These are phyloP conservation scores for Chlorella variabilis DNA, from an alignment of 163 green algal genomes.

Conservation along the genomic window DNA sequence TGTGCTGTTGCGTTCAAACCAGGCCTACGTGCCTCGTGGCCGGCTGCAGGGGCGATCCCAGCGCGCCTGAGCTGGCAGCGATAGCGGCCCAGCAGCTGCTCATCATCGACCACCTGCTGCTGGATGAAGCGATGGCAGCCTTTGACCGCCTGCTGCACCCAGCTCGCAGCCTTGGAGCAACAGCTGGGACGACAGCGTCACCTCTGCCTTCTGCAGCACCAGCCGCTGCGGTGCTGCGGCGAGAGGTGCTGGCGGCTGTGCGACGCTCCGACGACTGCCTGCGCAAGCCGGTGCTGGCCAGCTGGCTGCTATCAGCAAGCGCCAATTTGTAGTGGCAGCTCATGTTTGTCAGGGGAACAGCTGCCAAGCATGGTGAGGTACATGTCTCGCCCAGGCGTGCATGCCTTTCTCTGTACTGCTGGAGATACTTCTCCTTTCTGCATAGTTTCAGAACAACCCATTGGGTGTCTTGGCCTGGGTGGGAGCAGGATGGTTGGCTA, in stretches of 20 bases:
- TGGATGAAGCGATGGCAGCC: not conserved
- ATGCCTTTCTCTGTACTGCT: no score
- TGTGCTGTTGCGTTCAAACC: no score
- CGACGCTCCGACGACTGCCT: constrained; percentile 41
- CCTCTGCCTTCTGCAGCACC: not conserved
- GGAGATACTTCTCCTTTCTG: no score
- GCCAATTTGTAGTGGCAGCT: no score
- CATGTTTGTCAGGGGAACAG: no score
- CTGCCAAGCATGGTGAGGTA: no score
- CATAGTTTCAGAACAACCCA: no score
- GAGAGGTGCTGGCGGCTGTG: constrained; percentile 30
- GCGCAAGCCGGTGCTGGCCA: constrained; percentile 43
- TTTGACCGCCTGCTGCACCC: not conserved
- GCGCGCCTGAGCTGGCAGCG: not conserved
- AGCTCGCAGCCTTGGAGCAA: no score
- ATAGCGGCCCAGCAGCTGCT: constrained; percentile 49
- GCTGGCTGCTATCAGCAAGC: constrained; percentile 46
- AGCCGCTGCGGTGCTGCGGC: not conserved
- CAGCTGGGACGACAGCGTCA: not conserved
- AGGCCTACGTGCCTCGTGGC: not conserved
- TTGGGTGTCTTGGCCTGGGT: no score
- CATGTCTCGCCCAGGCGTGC: no score
- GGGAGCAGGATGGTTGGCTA: no score
- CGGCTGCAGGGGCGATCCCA: constrained; percentile 5
- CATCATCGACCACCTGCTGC: constrained; percentile 34